Conservation (phyloP, 2,329 filamentous ascomycete genomes). For the Ophiocordyceps camponoti-floridani region DNA sequence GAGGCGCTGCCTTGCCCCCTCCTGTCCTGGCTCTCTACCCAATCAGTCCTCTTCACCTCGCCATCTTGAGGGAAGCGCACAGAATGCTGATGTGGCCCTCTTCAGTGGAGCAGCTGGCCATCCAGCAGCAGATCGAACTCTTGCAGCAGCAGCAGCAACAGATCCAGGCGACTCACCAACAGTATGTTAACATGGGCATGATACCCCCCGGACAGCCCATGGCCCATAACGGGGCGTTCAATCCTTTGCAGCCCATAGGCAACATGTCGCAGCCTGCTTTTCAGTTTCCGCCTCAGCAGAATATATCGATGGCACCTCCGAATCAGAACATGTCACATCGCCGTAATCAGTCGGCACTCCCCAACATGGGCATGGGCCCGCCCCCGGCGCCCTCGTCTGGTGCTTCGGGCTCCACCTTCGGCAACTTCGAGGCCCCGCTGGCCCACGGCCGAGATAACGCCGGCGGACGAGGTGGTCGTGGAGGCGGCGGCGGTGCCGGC, state of each 20-base stretch:
- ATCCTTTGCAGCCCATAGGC: conserved; percentile 63
- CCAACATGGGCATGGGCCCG: conserved; percentile 76
- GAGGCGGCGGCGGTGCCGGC: conserved; percentile 47
- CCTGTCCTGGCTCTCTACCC: not conserved
- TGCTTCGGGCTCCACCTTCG: conserved; percentile 60
- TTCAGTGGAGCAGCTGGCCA: conserved; percentile 87
- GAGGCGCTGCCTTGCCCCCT: not conserved
- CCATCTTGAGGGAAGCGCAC: not conserved
- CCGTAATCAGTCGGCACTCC: conserved; percentile 92
- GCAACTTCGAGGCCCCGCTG: conserved; percentile 52
- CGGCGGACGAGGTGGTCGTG: conserved; percentile 51
- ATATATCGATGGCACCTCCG: conserved; percentile 56
- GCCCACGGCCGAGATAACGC: conserved; percentile 16
- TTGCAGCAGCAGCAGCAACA: conserved; percentile 97
- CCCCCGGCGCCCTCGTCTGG: conserved; percentile 86
- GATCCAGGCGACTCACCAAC: conserved; percentile 88
- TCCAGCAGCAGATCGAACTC: conserved; percentile 95
- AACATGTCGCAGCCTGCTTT: conserved; percentile 70
- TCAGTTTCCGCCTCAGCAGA: conserved; percentile 71
- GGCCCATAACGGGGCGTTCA: conserved; percentile 51
- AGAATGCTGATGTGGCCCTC: not conserved
- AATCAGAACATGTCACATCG: conserved; percentile 74
- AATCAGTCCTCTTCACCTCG: not conserved
- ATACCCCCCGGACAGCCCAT: conserved; percentile 67
- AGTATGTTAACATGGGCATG: conserved; percentile 96